Evolutionary conservation across 345 rosid genomes (phyloP).

Genomic region (Brassica juncea): DNA sequence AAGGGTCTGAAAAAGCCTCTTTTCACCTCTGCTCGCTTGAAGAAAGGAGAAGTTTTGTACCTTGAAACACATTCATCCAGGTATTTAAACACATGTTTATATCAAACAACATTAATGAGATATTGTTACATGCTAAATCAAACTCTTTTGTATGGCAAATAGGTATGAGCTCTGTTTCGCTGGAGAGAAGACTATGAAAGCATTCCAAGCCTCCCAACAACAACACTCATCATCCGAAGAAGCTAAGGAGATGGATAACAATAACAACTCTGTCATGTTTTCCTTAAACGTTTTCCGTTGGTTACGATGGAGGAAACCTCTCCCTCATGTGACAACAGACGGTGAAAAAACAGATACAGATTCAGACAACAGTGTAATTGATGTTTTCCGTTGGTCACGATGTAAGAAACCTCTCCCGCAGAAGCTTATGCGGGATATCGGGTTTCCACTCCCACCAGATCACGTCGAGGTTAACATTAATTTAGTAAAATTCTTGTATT

Average conservation of each 20-base stretch:
- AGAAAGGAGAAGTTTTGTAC: conserved; percentile 96
- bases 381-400: conserved; percentile 90
- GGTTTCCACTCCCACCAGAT: conserved; percentile 85
- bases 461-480: conserved; percentile 64
- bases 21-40: conserved; percentile 94
- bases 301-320: conserved; percentile 90
- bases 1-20: conserved; percentile 96
- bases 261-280: background rate
- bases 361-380: conserved; percentile 58
- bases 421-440: conserved; percentile 77
- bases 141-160: conserved; percentile 17
- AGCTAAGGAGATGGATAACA: conserved; percentile 53
- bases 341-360: conserved; percentile 77
- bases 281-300: conserved; percentile 64
- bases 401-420: conserved; percentile 93
- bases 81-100: conserved; percentile 33
- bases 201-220: conserved; percentile 46
- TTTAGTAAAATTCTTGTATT: background rate
- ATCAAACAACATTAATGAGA: background rate
- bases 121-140: background rate
- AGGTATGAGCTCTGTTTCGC: conserved; percentile 94
- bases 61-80: conserved; percentile 94
- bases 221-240: conserved; percentile 45
- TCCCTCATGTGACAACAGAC: conserved; percentile 81
- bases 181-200: conserved; percentile 83